Base-by-base conservation (phyloP, 1,284 basidiomycete genomes). In the Cystobasidium pallidum region DNA sequence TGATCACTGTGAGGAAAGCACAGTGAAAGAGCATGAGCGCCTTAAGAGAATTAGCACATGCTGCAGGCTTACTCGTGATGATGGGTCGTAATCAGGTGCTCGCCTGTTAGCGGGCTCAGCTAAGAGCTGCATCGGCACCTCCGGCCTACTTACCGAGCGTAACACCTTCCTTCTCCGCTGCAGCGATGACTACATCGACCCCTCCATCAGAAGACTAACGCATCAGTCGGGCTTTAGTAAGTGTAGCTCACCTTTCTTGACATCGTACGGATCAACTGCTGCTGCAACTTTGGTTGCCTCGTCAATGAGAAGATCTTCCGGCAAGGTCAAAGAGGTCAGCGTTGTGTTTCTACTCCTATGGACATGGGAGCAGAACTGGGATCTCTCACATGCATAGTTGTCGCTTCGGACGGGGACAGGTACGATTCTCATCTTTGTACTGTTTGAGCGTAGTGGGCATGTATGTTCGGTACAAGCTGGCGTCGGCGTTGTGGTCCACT, bases 351-450 rank as follows among this genome's bases (percentile, higher is more conserved):
- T 6, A 51, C 49, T 24, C 21, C 6, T 7, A 51, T 6, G 49
- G 7, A 3, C 49, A 28, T 26, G 8, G 21, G 6, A 17, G 49
- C 21, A 24, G 3, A 51, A 26, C 4, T 39, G 15, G 3, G 3
- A 54, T 45, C 68, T n/a, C 76, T 54, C 72, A 57, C 30, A 81
- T 39, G 71, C 80, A 75, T 71, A 71, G 39, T 81, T 81, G 76
- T 81, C 80, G 28, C 78, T 75, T 32, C 79, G 75, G 17, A 80
- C 78, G 36, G 80, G 78, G 1, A 81, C 79, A 3, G 80, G 80
- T 24, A 78, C 72, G 61, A 81, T 72, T 52, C 78, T 76, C 80
- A 81, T 81, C 15, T 74, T 77, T 65, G 67, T 70, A 47, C 64
- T 73, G 63, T 41, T 43, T 15, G 19, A 17, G 45, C 34, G 61